Evolutionary conservation across 2,329 filamentous ascomycete genomes (phyloP), one percentile per base, ranked within the genome.

Genomic region (Calonectria henricotiae): DNA sequence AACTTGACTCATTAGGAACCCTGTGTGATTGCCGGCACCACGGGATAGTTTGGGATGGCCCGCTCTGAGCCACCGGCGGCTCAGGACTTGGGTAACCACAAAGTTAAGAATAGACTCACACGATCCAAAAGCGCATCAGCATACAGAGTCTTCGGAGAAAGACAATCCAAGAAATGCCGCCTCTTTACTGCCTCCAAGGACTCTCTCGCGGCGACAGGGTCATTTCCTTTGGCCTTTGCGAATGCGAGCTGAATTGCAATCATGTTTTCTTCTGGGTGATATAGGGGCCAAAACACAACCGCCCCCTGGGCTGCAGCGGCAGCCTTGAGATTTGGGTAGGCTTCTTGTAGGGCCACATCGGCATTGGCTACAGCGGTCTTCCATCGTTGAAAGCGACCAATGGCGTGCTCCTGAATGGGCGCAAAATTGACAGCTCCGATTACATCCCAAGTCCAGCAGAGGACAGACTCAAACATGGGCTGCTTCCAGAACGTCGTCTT

Each of bases 341-440:
- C 35, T 47, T 76, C 73, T 1, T 43, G 71, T n/a, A 76, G 9
- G 8, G 75, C 65, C 2, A 66, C 61, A 4, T 69, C 71, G 0
- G 71, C 73, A 4, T 63, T 64, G 0, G 69, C 58, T 13, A 49
- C 46, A 3, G 72, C 58, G 9, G 75, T 75, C 4, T 65, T 43
- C 74, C 74, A 76, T 5, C 74, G 74, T 23, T 76, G 74, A 9
- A 76, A 69, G 5, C 74, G 74, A 0, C 74, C 73, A 1, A 76
- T 66, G 0, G 66, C 65, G 7, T 76, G 74, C 0, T 67, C 41
- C 0, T 67, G 30, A 4, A 76, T 54, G 1, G 71, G 58, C 0
- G 58, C 55, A 13, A 76, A 76, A 25, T 76, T 76, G 15, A 69
- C 55, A 6, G 74, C 74, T 0, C 74, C 74, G 1, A 76, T 74